Conservation (phyloP, 2,329 filamentous ascomycete species). For the Trichoderma sp. region DNA sequence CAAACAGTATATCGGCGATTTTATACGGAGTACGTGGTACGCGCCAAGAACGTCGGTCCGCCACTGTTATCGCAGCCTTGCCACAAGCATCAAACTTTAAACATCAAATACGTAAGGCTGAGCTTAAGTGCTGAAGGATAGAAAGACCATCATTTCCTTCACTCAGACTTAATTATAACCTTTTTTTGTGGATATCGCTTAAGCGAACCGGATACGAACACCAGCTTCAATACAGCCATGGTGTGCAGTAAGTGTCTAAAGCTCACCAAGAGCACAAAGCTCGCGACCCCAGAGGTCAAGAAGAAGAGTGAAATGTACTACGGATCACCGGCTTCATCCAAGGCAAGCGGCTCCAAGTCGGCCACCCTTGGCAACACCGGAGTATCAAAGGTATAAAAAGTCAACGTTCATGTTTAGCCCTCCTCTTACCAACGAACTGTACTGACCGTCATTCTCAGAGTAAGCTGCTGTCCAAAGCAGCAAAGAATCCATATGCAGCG, state of each 20-base stretch:
- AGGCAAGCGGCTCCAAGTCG: slow-evolving; percentile 45
- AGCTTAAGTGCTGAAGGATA: neutral
- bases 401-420: neutral
- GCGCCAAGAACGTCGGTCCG: neutral
- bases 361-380: slow-evolving; percentile 60
- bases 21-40: slow-evolving; percentile 5
- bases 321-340: slow-evolving; percentile 54
- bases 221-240: slow-evolving; percentile 43
- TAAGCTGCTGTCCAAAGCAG: slow-evolving; percentile 64
- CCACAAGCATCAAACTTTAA: slow-evolving; percentile 3
- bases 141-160: neutral
- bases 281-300: slow-evolving; percentile 66
- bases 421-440: neutral
- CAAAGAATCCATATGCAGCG: slow-evolving; percentile 66
- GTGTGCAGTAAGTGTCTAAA: slow-evolving; percentile 67
- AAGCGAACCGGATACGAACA: neutral
- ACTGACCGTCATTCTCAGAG: slow-evolving; percentile 44
- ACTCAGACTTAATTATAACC: neutral
- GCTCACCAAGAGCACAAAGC: slow-evolving; percentile 56
- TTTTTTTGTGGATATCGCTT: neutral
- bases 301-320: slow-evolving; percentile 69
- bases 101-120: slow-evolving; percentile 10
- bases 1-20: neutral
- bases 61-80: slow-evolving; percentile 7
- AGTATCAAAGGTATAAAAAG: slow-evolving; percentile 56